Percentiles rank a stretch among this genome's conserved stretches.
These are phyloP conservation scores for Paecilomyces sp. DNA, from an alignment of 2,329 filamentous ascomycete species.

Conservation along the genomic window DNA sequence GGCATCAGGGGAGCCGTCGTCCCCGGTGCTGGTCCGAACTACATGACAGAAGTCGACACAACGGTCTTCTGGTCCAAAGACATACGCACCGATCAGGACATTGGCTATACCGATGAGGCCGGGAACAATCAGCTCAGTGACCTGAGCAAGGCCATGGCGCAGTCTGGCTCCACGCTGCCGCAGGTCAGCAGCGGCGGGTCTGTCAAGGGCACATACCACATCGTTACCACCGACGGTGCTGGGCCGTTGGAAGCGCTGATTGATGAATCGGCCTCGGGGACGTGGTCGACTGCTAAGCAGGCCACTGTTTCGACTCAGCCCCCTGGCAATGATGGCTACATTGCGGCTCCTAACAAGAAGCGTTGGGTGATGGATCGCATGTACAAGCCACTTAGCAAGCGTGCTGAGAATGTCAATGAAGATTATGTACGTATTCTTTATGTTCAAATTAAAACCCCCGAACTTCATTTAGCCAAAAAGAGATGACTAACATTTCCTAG, in stretches of 20 bases:
- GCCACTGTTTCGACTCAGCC: constrained; percentile 1
- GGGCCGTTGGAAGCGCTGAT: constrained; percentile 3
- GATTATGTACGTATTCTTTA: constrained; percentile 3
- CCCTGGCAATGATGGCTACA: constrained; percentile 1
- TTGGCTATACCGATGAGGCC: constrained; percentile 1
- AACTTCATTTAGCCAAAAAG: too few relatives aligned
- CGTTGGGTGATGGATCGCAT: not conserved
- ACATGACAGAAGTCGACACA: constrained; percentile 4
- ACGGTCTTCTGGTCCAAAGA: constrained; percentile 4
- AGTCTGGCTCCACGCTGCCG: constrained; percentile 1
- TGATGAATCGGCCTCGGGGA: constrained; percentile 2
- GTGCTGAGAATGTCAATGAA: constrained; percentile 3
- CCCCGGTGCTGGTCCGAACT: constrained; percentile 3
- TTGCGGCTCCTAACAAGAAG: constrained; percentile 1
- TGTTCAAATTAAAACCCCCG: not conserved
- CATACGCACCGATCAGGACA: constrained; percentile 2
- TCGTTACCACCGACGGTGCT: constrained; percentile 4
- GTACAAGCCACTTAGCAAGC: not conserved
- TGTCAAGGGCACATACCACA: constrained; percentile 2
- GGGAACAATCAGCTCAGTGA: constrained; percentile 4
- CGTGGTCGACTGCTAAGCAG: constrained; percentile 2
- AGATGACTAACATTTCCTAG: not conserved
- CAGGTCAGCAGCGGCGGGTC: constrained; percentile 6
- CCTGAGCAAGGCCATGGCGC: not conserved
- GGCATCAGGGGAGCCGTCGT: constrained; percentile 4